Evolutionary conservation across 345 rosid species (phyloP).

Genomic region (Angophora floribunda): DNA sequence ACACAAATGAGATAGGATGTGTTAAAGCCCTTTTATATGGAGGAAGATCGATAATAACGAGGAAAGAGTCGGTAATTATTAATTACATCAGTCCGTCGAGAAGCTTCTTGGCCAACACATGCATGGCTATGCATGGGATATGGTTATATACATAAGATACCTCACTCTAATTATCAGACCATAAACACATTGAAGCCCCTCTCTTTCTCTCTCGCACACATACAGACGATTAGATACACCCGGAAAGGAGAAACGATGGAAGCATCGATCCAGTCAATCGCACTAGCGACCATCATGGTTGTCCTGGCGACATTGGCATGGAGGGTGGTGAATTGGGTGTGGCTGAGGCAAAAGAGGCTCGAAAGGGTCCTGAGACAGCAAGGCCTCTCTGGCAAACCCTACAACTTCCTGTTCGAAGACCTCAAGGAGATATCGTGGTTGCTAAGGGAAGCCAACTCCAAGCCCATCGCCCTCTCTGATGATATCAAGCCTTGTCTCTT

Average conservation of each 20-base stretch:
- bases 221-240: background rate
- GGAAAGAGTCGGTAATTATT: background rate
- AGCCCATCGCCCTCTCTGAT: background rate
- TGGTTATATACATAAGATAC: background rate
- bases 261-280: background rate
- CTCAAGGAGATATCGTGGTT: background rate
- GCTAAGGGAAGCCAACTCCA: background rate
- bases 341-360: conserved; percentile 5
- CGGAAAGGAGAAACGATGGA: background rate
- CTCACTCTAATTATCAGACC: background rate
- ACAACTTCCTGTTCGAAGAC: conserved; percentile 1
- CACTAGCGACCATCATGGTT: background rate
- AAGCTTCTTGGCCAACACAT: background rate
- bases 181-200: background rate
- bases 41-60: background rate
- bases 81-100: background rate
- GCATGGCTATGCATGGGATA: background rate
- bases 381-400: conserved; percentile 1
- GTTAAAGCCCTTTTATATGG: background rate
- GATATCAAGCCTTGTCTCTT: conserved; percentile 1
- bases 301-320: background rate
- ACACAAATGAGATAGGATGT: background rate
- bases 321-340: background rate
- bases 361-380: background rate
- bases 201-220: background rate